Evolutionary conservation across 2,329 filamentous ascomycete genomes (phyloP).

Genomic region (Aspergillus puulaauensis): DNA sequence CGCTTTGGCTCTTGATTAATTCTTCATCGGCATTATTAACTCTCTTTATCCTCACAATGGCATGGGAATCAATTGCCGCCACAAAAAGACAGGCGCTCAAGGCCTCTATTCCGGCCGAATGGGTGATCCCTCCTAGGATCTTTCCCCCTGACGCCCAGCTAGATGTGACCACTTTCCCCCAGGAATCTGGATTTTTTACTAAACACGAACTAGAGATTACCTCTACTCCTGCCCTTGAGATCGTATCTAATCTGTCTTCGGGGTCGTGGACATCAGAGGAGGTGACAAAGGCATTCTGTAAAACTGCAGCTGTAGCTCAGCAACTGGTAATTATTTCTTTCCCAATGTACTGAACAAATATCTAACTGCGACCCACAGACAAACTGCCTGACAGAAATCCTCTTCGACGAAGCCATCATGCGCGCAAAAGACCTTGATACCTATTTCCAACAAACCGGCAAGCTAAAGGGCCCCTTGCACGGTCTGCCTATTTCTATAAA

Average conservation of each 20-base stretch:
- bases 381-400: constrained; percentile 60
- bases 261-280: constrained; percentile 51
- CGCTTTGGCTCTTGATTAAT: too few relatives aligned
- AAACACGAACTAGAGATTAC: constrained; percentile 52
- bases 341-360: constrained; percentile 17
- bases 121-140: constrained; percentile 54
- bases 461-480: constrained; percentile 41
- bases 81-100: constrained; percentile 45
- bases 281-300: constrained; percentile 56
- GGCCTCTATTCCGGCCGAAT: constrained; percentile 57
- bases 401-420: constrained; percentile 55
- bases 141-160: constrained; percentile 55
- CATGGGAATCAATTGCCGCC: constrained; percentile 45
- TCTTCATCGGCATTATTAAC: too few relatives aligned
- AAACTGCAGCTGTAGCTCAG: constrained; percentile 55
- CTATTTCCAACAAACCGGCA: constrained; percentile 43
- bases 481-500: constrained; percentile 44
- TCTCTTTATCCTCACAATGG: background rate
- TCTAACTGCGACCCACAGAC: constrained; percentile 33
- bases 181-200: constrained; percentile 59
- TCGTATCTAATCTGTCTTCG: constrained; percentile 33
- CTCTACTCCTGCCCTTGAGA: constrained; percentile 31
- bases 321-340: constrained; percentile 44
- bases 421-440: constrained; percentile 55
- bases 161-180: constrained; percentile 58